Evolutionary conservation across 352 stramenopile species (phyloP), one percentile per base, ranked within the genome.

Genomic region (Plasmopara viticola): DNA sequence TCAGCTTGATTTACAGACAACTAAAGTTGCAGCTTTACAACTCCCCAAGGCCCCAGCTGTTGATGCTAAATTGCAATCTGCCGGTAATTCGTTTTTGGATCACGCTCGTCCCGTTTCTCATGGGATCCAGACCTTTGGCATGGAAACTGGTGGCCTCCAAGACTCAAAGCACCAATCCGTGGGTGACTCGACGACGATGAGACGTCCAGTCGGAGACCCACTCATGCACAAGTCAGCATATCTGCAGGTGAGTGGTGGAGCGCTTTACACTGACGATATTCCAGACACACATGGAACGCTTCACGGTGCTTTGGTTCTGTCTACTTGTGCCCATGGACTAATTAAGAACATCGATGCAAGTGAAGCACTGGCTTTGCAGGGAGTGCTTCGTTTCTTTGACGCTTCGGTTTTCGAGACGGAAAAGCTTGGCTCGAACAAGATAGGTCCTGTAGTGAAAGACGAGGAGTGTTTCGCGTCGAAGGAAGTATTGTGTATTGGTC

Each of bases 261-360:
- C 95, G 0, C 44, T 86, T n/a, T 98, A 98, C 72, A 86, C 77
- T 0, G 95, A 98, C 56, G 95, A 98, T 58, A 95, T 98, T 37
- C 86, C 81, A 9, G 82, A 85, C 18, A 90, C 87, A 6, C 35
- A 68, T 7, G 81, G 87, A 53, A 90, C 89, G 31, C 72, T 98
- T 1, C 90, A 98, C 39, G 94, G 72, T 7, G 84, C 78, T 5
- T 79, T 98, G n/a, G 88, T 98, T 33, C 56, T 97, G 5, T 94
- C 91, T 12, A 92, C 78, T 0, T 73, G 77, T 51, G 74, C 82
- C 0, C 84, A 95, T 37, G 78, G 69, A 15, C 13, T 79, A 9
- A 89, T 98, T 56, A 76, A 90, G 33, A 78, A 60, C 20, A 86
- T 98, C 12, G 86, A 98, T 60, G 66, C 78, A 2, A 80, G 67